Evolutionary conservation across 1,284 basidiomycete species (phyloP).

Genomic region (Marasmius fiardii): DNA sequence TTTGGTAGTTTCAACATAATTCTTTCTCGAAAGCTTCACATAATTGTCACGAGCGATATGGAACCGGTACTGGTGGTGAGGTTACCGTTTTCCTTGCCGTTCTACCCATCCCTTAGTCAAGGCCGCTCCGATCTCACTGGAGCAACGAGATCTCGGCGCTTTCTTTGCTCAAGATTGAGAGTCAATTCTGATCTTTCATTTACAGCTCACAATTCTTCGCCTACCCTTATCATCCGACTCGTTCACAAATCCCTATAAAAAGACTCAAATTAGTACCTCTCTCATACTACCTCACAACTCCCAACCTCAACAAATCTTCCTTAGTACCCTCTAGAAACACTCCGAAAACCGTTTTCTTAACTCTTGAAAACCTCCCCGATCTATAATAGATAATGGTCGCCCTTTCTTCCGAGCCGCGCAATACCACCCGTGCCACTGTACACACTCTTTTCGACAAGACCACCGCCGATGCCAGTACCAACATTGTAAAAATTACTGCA

Average conservation of each 20-base stretch:
- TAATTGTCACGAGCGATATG: too few relatives aligned
- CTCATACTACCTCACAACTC: not conserved
- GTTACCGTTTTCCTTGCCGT: too few relatives aligned
- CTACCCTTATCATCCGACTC: not conserved
- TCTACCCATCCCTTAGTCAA: too few relatives aligned
- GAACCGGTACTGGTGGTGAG: too few relatives aligned
- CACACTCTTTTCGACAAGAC: conserved; percentile 2
- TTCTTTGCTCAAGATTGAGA: not conserved
- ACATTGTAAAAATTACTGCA: conserved; percentile 21
- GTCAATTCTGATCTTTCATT: conserved; percentile 7
- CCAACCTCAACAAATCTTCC: not conserved
- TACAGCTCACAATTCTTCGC: not conserved
- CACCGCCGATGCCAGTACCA: too few relatives aligned
- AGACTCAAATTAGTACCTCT: not conserved
- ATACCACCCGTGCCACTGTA: conserved; percentile 5
- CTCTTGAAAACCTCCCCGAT: conserved; percentile 8
- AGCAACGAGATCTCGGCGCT: not conserved
- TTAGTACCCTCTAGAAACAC: conserved; percentile 1
- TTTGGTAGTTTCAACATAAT: too few relatives aligned
- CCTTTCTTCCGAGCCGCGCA: conserved; percentile 25
- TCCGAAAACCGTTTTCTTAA: too few relatives aligned
- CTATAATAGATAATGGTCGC: conserved; percentile 25
- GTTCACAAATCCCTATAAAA: not conserved
- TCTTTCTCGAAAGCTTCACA: too few relatives aligned
- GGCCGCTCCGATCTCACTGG: not conserved